These are phyloP conservation scores for Coemansia sp. DNA, from an alignment of 192 early-diverging fungal species.

Conservation along the genomic window DNA sequence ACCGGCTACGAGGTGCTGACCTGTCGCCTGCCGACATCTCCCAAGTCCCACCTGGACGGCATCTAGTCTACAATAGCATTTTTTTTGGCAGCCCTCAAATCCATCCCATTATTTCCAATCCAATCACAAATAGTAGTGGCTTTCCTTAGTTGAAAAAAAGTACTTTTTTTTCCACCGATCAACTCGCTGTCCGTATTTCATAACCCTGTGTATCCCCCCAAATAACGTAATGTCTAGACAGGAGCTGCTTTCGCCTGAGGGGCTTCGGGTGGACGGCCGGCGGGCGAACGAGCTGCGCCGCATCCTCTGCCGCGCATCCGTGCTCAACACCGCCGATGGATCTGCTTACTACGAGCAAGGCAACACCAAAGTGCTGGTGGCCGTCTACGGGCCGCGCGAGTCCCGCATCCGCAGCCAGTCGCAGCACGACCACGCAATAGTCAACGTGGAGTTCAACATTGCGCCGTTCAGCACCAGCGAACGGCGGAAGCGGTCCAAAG, in stretches of 20 bases:
- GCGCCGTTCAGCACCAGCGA: slow-evolving; percentile 90
- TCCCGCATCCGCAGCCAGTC: slow-evolving; percentile 52
- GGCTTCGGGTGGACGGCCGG: slow-evolving; percentile 91
- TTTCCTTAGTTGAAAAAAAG: too few relatives aligned
- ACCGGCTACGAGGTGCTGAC: slow-evolving; percentile 85
- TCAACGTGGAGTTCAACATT: slow-evolving; percentile 88
- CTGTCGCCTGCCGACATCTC: slow-evolving; percentile 32
- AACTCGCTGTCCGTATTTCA: too few relatives aligned
- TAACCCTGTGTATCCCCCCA: too few relatives aligned
- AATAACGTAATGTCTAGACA: slow-evolving; percentile 44
- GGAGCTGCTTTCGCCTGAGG: slow-evolving; percentile 56
- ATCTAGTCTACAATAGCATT: background rate
- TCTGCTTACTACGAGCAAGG: slow-evolving; percentile 94
- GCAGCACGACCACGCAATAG: slow-evolving; percentile 66
- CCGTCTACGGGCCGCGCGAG: slow-evolving; percentile 92
- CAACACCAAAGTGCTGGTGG: slow-evolving; percentile 87
- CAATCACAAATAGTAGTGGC: too few relatives aligned
- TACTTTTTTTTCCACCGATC: background rate
- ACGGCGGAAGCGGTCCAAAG: slow-evolving; percentile 74
- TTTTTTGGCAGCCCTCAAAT: too few relatives aligned
- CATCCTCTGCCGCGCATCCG: slow-evolving; percentile 71
- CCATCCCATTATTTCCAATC: background rate
- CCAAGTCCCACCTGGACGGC: slow-evolving; percentile 19
- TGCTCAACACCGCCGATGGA: slow-evolving; percentile 83
- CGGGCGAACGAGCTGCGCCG: slow-evolving; percentile 83